Conservation (phyloP, 305 asterid genomes). For the Stenogyne calaminthoides region DNA sequence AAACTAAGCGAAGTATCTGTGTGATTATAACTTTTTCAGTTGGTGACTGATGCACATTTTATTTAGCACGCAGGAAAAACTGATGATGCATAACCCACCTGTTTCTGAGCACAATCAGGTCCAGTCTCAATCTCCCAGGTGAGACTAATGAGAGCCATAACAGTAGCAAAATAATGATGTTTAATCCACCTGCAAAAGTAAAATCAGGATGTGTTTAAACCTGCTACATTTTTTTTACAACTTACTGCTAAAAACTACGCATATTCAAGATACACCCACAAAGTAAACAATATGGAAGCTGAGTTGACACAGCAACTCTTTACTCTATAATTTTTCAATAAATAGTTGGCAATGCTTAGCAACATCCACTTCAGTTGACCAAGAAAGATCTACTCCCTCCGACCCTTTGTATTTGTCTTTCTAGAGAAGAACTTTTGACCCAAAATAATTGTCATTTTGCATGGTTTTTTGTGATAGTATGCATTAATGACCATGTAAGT, state of each 20-base stretch:
- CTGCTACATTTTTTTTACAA: background rate
- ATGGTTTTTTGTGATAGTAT: too few relatives aligned
- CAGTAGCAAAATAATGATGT: slow-evolving; percentile 93
- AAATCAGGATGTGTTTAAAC: slow-evolving; percentile 14
- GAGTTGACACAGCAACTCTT: slow-evolving; percentile 13
- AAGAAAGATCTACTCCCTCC: background rate
- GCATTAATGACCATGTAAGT: too few relatives aligned
- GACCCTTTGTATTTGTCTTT: too few relatives aligned
- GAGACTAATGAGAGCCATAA: slow-evolving; percentile 97
- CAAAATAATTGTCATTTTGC: too few relatives aligned
- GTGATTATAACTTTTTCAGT: slow-evolving; percentile 17
- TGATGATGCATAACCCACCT: slow-evolving; percentile 45
- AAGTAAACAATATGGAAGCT: slow-evolving; percentile 18
- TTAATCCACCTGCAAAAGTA: slow-evolving; percentile 84
- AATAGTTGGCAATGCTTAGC: slow-evolving; percentile 6
- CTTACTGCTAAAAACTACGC: background rate
- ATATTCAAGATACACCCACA: background rate
- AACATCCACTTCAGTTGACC: background rate
- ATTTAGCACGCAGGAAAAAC: background rate
- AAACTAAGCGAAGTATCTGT: slow-evolving; percentile 12
- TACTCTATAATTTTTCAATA: background rate
- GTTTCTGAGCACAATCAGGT: slow-evolving; percentile 87
- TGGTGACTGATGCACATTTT: slow-evolving; percentile 19
- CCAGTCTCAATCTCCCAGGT: slow-evolving; percentile 95
- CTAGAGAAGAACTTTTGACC: too few relatives aligned